A percentile compares a stretch with the other conserved stretches of the same genome.
Conservation (phyloP, 2,329 filamentous ascomycete genomes). For the Fusarium zealandicum region DNA sequence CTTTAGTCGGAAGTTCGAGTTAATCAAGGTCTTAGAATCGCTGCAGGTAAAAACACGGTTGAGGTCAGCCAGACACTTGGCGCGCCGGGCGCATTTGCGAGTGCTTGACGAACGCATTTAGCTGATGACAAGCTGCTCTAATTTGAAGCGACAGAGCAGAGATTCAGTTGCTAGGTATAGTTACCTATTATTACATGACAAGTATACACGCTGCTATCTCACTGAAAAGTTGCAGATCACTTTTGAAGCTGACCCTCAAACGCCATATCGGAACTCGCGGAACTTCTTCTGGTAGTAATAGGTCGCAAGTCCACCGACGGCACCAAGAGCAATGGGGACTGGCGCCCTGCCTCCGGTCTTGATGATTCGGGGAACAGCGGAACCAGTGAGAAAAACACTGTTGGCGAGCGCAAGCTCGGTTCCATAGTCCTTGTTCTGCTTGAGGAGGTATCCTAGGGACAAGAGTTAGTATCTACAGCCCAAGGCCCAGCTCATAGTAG, state of each 20-base stretch:
- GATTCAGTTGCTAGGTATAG: too few relatives aligned
- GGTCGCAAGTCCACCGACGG: slow-evolving; percentile 46
- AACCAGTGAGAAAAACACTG: slow-evolving; percentile 48
- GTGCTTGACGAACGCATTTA: too few relatives aligned
- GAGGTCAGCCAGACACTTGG: too few relatives aligned
- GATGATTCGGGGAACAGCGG: slow-evolving; percentile 49
- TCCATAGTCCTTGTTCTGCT: slow-evolving; percentile 52
- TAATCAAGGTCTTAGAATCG: too few relatives aligned
- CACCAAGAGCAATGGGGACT: slow-evolving; percentile 46
- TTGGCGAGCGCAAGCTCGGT: slow-evolving; percentile 52
- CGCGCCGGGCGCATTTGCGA: too few relatives aligned
- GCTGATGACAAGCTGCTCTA: too few relatives aligned
- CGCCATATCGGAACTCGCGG: slow-evolving; percentile 50
- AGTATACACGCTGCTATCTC: too few relatives aligned
- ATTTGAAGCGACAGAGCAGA: too few relatives aligned
- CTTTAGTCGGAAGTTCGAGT: too few relatives aligned
- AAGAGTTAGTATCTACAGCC: not conserved
- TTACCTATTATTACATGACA: too few relatives aligned
- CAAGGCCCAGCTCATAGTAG: rapidly evolving
- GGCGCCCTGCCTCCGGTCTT: slow-evolving; percentile 49
- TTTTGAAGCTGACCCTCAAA: slow-evolving; percentile 31
- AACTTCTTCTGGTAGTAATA: slow-evolving; percentile 54
- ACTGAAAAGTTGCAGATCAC: too few relatives aligned
- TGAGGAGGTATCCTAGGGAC: slow-evolving; percentile 49
- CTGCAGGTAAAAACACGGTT: too few relatives aligned